Percentiles rank a stretch among this genome's conserved stretches.
phyloP scores from a whole-genome alignment of 495 filamentous ascomycete genomes.

The Penicillium coprophilum region DNA sequence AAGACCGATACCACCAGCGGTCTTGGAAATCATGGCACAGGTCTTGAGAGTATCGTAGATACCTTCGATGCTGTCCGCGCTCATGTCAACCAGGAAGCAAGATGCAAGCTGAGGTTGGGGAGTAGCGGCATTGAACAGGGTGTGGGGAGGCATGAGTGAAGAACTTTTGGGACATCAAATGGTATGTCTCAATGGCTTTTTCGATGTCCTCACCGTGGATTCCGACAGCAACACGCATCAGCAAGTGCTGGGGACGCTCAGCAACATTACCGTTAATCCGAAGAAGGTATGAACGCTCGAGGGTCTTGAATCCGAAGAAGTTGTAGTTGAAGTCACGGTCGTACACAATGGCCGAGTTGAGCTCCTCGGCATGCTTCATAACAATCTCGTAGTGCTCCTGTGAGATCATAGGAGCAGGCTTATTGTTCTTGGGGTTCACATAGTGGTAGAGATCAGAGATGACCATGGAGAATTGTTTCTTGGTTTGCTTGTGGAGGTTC shows the following conservation, averaged over 20 bases:
- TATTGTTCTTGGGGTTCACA: constrained; percentile 89
- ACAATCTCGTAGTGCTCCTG: constrained; percentile 83
- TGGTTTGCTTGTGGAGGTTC: constrained; percentile 99
- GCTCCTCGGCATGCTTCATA: constrained; percentile 91
- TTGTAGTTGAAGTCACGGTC: constrained; percentile 99
- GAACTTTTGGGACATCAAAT: constrained; percentile 94
- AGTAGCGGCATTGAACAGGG: constrained; percentile 96
- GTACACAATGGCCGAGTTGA: constrained; percentile 98
- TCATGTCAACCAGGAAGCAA: constrained; percentile 98
- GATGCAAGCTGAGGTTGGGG: constrained; percentile 91
- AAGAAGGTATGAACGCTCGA: constrained; percentile 95
- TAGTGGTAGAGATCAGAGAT: constrained; percentile 93
- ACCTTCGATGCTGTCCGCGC: constrained; percentile 97
- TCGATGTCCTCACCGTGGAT: constrained; percentile 95
- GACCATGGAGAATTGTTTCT: constrained; percentile 97
- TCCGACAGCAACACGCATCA: constrained; percentile 97
- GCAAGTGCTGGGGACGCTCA: constrained; percentile 96
- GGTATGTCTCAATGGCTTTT: constrained; percentile 93
- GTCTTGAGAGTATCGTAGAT: constrained; percentile 99
- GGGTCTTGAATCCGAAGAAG: constrained; percentile 99
- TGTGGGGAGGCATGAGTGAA: constrained; percentile 98
- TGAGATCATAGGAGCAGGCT: constrained; percentile 88
- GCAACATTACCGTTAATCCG: constrained; percentile 90
- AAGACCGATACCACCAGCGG: constrained; percentile 92
- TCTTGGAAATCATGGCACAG: constrained; percentile 99